phyloP scores from a whole-genome alignment of 2,329 filamentous ascomycete genomes.

The Fusarium xyrophilum region DNA sequence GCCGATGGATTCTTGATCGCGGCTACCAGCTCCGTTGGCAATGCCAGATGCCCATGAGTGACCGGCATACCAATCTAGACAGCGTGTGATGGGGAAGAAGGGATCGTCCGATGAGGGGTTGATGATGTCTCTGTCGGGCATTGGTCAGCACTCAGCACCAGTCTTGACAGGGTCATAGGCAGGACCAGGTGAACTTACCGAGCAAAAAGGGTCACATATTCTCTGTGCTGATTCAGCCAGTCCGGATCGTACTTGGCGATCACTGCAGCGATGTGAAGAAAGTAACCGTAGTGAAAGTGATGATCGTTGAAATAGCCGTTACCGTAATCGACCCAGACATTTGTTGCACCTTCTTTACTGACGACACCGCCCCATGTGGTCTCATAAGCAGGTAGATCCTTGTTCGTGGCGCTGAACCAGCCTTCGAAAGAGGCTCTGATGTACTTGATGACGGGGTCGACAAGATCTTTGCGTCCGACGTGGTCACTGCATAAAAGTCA shows the following conservation, averaged over 20 bases:
- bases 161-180: accelerated
- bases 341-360: background rate
- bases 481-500: background rate
- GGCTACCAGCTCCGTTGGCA: background rate
- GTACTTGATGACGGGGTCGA: background rate
- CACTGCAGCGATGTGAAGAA: background rate
- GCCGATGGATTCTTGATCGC: background rate
- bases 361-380: background rate
- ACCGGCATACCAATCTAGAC: background rate
- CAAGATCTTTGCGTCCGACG: background rate
- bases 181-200: background rate
- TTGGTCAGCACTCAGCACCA: background rate
- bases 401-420: background rate
- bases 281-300: background rate
- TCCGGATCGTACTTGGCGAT: background rate
- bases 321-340: background rate
- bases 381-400: background rate
- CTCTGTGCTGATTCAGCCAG: background rate
- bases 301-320: background rate
- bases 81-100: background rate
- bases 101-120: background rate
- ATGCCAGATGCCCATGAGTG: background rate
- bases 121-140: background rate
- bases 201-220: background rate
- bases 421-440: background rate